Evolutionary conservation across 2,329 filamentous ascomycete genomes (phyloP), one percentile per base, ranked within the genome.

Genomic region (Orbilia oligospora): DNA sequence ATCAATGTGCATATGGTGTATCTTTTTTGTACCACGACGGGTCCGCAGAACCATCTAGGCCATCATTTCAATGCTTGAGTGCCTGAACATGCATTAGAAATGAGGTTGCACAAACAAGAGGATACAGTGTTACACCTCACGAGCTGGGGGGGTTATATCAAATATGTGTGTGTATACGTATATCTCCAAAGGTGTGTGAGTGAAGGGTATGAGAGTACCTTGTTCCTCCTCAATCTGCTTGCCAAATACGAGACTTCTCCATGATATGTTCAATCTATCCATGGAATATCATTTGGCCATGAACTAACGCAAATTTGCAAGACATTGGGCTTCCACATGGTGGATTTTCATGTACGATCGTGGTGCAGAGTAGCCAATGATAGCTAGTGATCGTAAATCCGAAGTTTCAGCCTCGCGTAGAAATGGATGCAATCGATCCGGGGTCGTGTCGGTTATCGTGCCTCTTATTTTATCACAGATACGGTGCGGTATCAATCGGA

Each of bases 361-460:
- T 44, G 12, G 18, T 44, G 10, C 46, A 30, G 38, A 30, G n/a
- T 5, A 38, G 20, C 58, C 61, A 72, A 72, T 72, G 33, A 49
- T 41, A 44, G 22, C 14, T 22, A 9, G 22, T 24, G 58, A 46
- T 18, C 14, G 22, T 24, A 53, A 58, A 70, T n/a, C 58, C 55
- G 56, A 22, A 20, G 66, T 49, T 53, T 76, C 72, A 76, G 66
- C 66, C 72, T 71, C 67, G 58, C 66, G 41, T 65, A 56, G 72
- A 61, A 53, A 64, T 18, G 48, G 48, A 14, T 41, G 49, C 24
- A 70, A 46, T 65, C 65, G 66, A 65, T 61, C 56, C 51, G 36
- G 48, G 56, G 58, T 48, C 46, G 56, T 51, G 53, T 76, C 72
- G 72, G 72, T 55, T 76, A 76, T 76, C 72, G 65, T 70, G 36